These are phyloP conservation scores for Cinchona pubescens DNA, from an alignment of 257 asterid genomes.

Conservation along the genomic window DNA sequence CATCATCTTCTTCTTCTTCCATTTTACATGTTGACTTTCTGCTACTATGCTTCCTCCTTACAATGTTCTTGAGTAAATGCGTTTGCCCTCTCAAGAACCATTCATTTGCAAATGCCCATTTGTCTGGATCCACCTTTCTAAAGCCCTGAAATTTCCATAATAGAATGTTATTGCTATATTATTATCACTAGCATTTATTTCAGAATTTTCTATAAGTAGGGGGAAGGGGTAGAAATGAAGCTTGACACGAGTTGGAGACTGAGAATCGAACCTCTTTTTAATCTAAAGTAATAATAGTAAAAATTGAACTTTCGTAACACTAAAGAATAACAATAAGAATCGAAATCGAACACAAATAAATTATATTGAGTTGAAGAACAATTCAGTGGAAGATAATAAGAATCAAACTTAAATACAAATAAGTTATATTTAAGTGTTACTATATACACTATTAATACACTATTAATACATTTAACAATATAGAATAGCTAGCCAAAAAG, in stretches of 20 bases:
- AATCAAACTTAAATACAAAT: too few relatives aligned
- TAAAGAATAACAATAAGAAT: too few relatives aligned
- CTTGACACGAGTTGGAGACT: background rate
- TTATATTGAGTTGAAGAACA: too few relatives aligned
- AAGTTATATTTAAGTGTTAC: too few relatives aligned
- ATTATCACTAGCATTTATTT: background rate
- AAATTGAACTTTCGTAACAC: too few relatives aligned
- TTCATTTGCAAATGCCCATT: constrained; percentile 87
- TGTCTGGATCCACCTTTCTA: constrained; percentile 79
- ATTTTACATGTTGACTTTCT: constrained; percentile 9
- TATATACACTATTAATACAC: too few relatives aligned
- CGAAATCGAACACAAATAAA: too few relatives aligned
- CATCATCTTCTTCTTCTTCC: constrained; percentile 22
- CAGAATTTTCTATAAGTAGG: background rate
- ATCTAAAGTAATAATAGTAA: too few relatives aligned
- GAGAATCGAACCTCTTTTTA: background rate
- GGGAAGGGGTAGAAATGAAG: background rate
- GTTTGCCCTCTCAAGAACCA: constrained; percentile 82
- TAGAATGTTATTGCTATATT: background rate
- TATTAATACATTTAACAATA: background rate
- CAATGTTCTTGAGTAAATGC: constrained; percentile 62
- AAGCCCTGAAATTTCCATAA: constrained; percentile 53
- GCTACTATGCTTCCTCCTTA: constrained; percentile 40
- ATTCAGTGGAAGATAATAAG: too few relatives aligned
- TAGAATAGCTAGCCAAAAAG: too few relatives aligned